These are phyloP conservation scores for Saturnispora diversa DNA, from an alignment of 805 yeast species.

Conservation along the genomic window DNA sequence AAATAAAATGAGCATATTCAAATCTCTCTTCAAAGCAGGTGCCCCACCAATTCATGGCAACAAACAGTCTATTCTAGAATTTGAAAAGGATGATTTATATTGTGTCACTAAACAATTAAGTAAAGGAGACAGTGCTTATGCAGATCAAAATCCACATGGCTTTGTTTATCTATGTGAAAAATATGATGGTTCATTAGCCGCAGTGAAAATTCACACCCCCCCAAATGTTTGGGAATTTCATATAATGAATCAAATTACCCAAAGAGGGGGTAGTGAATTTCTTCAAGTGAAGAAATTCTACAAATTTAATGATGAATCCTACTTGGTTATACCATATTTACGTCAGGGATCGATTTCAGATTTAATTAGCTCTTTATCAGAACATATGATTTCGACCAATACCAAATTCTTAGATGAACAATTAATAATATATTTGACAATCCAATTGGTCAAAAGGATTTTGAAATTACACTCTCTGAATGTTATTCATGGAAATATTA, in stretches of 20 bases:
- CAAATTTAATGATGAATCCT: constrained; percentile 58
- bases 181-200: constrained; percentile 46
- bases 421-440: constrained; percentile 52
- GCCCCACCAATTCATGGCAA: constrained; percentile 26
- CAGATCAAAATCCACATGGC: no score
- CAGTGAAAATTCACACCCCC: constrained; percentile 68
- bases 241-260: constrained; percentile 50
- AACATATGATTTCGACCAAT: constrained; percentile 17
- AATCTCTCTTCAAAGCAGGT: constrained; percentile 17
- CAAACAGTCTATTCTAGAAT: constrained; percentile 36
- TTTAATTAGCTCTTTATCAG: constrained; percentile 42
- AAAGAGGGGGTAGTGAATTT: constrained; percentile 25
- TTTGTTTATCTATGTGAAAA: constrained; percentile 65
- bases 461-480: constrained; percentile 56
- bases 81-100: constrained; percentile 33
- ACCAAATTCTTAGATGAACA: constrained; percentile 46
- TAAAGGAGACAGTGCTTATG: constrained; percentile 72
- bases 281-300: constrained; percentile 46
- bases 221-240: constrained; percentile 76
- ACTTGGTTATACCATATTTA: constrained; percentile 53
- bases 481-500: constrained; percentile 77
- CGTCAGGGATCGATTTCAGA: constrained; percentile 70
- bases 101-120: constrained; percentile 56
- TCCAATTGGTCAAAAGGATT: constrained; percentile 54
- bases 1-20: constrained; percentile 16